These are phyloP conservation scores for Biscutella laevigata DNA, from an alignment of 441 rosid species.

Conservation along the genomic window DNA sequence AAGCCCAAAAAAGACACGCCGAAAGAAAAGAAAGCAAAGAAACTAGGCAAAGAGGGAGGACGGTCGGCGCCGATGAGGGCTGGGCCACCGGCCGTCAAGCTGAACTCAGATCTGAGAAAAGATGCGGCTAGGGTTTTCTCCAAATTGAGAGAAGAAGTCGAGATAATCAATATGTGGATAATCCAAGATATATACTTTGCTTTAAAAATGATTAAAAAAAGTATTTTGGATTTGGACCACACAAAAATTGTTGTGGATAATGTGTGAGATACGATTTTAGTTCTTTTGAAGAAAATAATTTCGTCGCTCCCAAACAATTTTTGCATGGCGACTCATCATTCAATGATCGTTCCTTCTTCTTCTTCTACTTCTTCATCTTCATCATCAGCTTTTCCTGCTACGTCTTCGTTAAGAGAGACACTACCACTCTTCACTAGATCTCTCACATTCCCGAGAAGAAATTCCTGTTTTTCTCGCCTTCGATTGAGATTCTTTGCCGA, in stretches of 20 bases:
- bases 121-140: too few species aligned
- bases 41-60: too few species aligned
- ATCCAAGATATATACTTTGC: not conserved
- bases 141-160: too few species aligned
- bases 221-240: too few species aligned
- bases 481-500: conserved; percentile 32
- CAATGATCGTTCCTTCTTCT: conserved; percentile 21
- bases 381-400: conserved; percentile 19
- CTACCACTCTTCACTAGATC: conserved; percentile 28
- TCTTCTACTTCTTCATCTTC: conserved; percentile 31
- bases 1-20: too few species aligned
- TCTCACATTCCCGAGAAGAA: conserved; percentile 31
- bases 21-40: too few species aligned
- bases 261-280: not conserved
- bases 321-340: conserved; percentile 38
- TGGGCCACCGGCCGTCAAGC: too few species aligned
- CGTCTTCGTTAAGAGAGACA: conserved; percentile 27
- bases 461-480: conserved; percentile 34
- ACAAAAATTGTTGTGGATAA: not conserved
- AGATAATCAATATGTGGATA: conserved; percentile 4
- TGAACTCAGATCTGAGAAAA: too few species aligned
- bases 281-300: not conserved
- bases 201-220: too few species aligned
- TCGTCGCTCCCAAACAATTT: not conserved
- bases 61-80: too few species aligned